These are phyloP conservation scores for Zymoseptoria ardabiliae DNA, from an alignment of 2,329 filamentous ascomycete species.

Conservation along the genomic window DNA sequence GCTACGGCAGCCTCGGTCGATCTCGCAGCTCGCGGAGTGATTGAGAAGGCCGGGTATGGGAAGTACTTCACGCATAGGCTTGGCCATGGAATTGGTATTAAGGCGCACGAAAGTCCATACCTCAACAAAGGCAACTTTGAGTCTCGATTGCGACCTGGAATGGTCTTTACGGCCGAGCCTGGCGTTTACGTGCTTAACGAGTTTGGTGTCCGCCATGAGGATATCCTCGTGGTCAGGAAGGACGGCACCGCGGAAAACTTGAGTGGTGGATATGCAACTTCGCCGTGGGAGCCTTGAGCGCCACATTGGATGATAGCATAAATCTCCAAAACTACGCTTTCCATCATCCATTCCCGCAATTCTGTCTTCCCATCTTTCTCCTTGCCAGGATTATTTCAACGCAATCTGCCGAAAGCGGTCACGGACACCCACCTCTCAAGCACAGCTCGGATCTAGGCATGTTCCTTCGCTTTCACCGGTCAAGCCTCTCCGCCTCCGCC, in stretches of 20 bases:
- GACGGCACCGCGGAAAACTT: constrained; percentile 49
- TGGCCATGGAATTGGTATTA: constrained; percentile 59
- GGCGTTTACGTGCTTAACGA: constrained; percentile 54
- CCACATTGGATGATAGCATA: no score
- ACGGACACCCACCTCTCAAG: no score
- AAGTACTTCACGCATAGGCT: constrained; percentile 55
- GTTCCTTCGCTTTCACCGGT: no score
- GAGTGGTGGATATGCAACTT: constrained; percentile 45
- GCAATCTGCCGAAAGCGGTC: no score
- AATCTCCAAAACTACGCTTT: no score
- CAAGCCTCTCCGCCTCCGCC: no score
- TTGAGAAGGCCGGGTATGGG: constrained; percentile 52
- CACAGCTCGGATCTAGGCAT: no score
- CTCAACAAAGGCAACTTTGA: constrained; percentile 54
- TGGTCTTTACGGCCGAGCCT: constrained; percentile 58
- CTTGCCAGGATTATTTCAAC: no score
- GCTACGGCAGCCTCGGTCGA: constrained; percentile 54
- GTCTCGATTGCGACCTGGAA: constrained; percentile 45
- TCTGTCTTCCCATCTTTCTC: no score
- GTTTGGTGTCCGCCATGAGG: constrained; percentile 58
- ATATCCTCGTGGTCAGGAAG: constrained; percentile 52
- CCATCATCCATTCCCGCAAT: no score
- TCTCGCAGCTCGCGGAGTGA: constrained; percentile 52
- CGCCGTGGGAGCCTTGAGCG: constrained; percentile 47
- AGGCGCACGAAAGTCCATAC: constrained; percentile 59